Percentiles rank a stretch among this genome's conserved stretches.
Conservation (phyloP, 495 filamentous ascomycete species). For the Daldinia concentrica region DNA sequence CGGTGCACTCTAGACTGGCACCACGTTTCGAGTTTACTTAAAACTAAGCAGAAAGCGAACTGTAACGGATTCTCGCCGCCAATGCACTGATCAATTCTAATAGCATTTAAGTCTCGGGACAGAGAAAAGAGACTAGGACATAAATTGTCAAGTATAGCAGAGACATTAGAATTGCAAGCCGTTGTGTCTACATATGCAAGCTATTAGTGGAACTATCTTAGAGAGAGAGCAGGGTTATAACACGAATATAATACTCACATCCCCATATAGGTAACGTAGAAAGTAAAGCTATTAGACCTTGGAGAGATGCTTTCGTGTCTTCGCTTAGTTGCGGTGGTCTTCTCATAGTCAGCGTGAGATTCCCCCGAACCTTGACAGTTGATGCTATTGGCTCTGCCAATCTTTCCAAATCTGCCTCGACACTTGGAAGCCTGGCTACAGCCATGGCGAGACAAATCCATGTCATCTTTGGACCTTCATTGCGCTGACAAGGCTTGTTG, state of each 20-base stretch:
- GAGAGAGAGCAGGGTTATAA: background rate
- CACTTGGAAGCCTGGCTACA: conserved; percentile 11
- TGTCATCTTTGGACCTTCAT: conserved; percentile 18
- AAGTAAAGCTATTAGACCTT: conserved; percentile 27
- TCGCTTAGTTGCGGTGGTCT: conserved; percentile 5
- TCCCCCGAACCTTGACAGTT: background rate
- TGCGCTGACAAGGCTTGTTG: conserved; percentile 28
- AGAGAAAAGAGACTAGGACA: conserved; percentile 10
- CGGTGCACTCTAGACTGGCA: background rate
- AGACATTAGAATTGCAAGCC: background rate
- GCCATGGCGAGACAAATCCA: conserved; percentile 37
- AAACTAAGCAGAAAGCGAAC: conserved; percentile 27
- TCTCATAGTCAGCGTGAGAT: background rate
- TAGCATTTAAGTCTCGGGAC: background rate
- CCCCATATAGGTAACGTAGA: conserved; percentile 37
- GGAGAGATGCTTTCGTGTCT: conserved; percentile 18
- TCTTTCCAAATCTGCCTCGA: conserved; percentile 3
- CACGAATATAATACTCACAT: conserved; percentile 15
- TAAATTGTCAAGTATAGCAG: conserved; percentile 15
- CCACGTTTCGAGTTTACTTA: conserved; percentile 18
- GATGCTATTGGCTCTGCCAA: conserved; percentile 7
- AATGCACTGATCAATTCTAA: conserved; percentile 7
- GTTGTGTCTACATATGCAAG: conserved; percentile 11
- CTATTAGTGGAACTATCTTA: background rate
- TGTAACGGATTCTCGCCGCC: conserved; percentile 17